Evolutionary conservation across 2,329 filamentous ascomycete species (phyloP).

Genomic region (Verticillium nonalfalfae): DNA sequence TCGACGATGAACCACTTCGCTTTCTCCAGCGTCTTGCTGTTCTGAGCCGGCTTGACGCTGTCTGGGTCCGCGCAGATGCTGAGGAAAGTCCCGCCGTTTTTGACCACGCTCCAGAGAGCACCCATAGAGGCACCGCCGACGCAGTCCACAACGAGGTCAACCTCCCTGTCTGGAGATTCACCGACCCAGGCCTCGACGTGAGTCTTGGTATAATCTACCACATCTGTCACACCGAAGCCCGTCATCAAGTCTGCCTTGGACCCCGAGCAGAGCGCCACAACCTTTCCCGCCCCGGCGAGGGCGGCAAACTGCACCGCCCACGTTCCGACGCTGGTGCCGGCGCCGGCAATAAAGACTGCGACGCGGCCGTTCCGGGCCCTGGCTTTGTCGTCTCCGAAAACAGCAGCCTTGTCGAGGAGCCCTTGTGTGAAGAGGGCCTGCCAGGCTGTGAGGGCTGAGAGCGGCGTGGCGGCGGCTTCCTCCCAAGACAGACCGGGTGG

Average conservation of each 20-base stretch:
- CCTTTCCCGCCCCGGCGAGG: slow-evolving; percentile 22
- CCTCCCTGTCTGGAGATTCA: slow-evolving; percentile 15
- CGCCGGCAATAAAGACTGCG: slow-evolving; percentile 31
- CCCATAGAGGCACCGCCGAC: slow-evolving; percentile 25
- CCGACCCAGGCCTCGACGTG: slow-evolving; percentile 44
- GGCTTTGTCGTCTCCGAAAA: slow-evolving; percentile 20
- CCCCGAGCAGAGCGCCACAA: slow-evolving; percentile 25
- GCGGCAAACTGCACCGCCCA: slow-evolving; percentile 32
- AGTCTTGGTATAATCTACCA: slow-evolving; percentile 60
- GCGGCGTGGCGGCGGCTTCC: slow-evolving; percentile 28
- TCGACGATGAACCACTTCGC: slow-evolving; percentile 30
- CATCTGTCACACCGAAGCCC: slow-evolving; percentile 47
- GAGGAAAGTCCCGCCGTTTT: slow-evolving; percentile 23
- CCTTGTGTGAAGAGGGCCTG: slow-evolving; percentile 29
- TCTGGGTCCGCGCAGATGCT: slow-evolving; percentile 23
- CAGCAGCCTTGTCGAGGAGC: slow-evolving; percentile 17
- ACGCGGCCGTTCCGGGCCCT: slow-evolving; percentile 17
- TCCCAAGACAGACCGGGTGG: slow-evolving; percentile 24
- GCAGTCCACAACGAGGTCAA: slow-evolving; percentile 28
- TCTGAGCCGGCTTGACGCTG: slow-evolving; percentile 18
- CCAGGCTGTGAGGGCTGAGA: slow-evolving; percentile 32
- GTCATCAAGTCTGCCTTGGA: slow-evolving; percentile 21
- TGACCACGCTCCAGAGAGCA: slow-evolving; percentile 26
- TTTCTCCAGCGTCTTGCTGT: slow-evolving; percentile 20
- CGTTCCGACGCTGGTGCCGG: slow-evolving; percentile 29